Base-by-base conservation (phyloP, 1,284 basidiomycete genomes). In the Neolentinus lepideus region DNA sequence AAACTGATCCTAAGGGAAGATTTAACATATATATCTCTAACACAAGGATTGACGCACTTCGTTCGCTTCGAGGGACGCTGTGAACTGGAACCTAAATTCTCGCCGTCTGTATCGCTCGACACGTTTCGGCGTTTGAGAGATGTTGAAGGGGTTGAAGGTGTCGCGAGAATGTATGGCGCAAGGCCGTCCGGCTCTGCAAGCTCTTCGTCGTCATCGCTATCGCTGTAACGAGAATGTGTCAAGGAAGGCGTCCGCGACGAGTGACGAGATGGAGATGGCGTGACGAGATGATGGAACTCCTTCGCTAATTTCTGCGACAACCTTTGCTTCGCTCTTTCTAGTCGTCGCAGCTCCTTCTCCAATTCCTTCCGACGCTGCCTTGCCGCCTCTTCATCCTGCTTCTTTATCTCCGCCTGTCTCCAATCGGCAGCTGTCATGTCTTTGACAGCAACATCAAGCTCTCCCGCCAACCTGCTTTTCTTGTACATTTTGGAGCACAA, bases 401-500 rank as follows among this genome's bases (percentile, higher is more conserved):
- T 63, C 52, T 59, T 53, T 24, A 58, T 53, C 8, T 54, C 35
- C 16, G 51, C 11, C 12, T 43, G 54, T 31, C 51, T 33, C 36
- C 51, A 55, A 2, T 62, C 57, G 31, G 59, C 55, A 2, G 63
- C 60, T 0, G 61, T 66, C 56, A 66, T 58, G 51, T 67, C 66
- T 27, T 68, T 64, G 0, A 70, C 61, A 16, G 63, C 57, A 0
- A 47, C 52, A 3, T 68, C 67, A 0, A 72, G 22, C 52, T 66
- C 67, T 1, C 59, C 51, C 0, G 68, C 66, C 1, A 72, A 54
- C 0, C 54, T 36, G 4, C 66, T 72, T 33, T 65, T 63, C 1
- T 58, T 51, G 16, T 66, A 63, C 16, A 65, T 66, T 0, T 66
- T 61, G 0, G 65, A 61, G 55, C 71, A 75, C 1, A 78, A 60